phyloP scores from a whole-genome alignment of 148 eudicot genomes.

The Bassia scoparia region DNA sequence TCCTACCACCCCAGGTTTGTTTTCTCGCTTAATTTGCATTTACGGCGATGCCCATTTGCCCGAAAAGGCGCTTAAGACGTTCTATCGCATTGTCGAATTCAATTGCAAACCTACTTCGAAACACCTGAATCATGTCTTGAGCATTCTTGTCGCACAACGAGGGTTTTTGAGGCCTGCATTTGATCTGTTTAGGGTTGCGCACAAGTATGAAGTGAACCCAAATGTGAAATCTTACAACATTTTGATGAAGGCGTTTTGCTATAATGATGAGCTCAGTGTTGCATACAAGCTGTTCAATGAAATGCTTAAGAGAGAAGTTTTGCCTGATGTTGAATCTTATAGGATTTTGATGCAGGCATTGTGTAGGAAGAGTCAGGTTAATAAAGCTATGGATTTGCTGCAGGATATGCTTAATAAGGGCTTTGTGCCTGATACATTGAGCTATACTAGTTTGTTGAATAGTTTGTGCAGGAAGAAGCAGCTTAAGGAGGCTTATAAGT shows the following conservation, averaged over 20 bases:
- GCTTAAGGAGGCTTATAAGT: constrained; percentile 87
- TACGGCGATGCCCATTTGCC: constrained; percentile 74
- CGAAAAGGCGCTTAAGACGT: constrained; percentile 58
- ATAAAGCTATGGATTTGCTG: constrained; percentile 58
- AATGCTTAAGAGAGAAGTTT: constrained; percentile 72
- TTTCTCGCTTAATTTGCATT: constrained; percentile 55
- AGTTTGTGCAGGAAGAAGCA: constrained; percentile 88
- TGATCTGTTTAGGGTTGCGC: constrained; percentile 63
- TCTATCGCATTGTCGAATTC: constrained; percentile 55
- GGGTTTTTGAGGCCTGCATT: constrained; percentile 55
- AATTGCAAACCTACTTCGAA: constrained; percentile 50
- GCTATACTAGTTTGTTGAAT: constrained; percentile 75
- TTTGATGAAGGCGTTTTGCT: constrained; percentile 65
- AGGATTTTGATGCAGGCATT: constrained; percentile 78
- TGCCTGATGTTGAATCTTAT: constrained; percentile 76
- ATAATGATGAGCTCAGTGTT: constrained; percentile 57
- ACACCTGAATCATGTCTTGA: constrained; percentile 58
- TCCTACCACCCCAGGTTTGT: constrained; percentile 56
- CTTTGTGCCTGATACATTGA: constrained; percentile 73
- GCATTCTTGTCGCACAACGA: constrained; percentile 44
- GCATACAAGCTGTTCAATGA: constrained; percentile 73
- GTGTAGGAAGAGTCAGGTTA: constrained; percentile 88
- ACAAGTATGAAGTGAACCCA: constrained; percentile 43
- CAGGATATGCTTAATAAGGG: constrained; percentile 94
- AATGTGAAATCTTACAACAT: constrained; percentile 63